Evolutionary conservation across 2,329 filamentous ascomycete species (phyloP), one percentile per base, ranked within the genome.

Genomic region (Fusarium lateritium): DNA sequence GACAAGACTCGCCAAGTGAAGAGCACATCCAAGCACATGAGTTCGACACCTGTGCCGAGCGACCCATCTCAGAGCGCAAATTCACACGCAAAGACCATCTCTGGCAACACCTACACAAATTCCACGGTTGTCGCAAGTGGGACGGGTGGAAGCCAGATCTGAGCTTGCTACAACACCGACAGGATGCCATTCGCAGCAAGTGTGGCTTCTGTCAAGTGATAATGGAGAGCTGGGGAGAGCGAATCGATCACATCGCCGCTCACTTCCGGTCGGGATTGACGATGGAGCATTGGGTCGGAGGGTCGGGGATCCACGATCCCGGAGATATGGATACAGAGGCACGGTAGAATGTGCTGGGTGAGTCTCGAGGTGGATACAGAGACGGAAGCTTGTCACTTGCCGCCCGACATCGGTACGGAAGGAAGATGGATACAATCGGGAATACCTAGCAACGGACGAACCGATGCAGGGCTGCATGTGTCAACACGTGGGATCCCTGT

Each of bases 1-100:
- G 81, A 1, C 60, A 75, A 8, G 45, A 47, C 3, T 73, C 75
- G 1, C 80, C 80, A 2, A 76, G 70, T 2, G 73, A 79, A 5
- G 70, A 78, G 36, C 81, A 83, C 53, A 70, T 81, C 5, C 72
- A 77, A 22, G 76, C 78, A 6, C 81, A 83, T 60, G 80, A 83
- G 58, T 83, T 82, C 22, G 78, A 81, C 33, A 69, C 83, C 5
- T 90, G 88, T 69, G 83, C 84, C 21, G 83, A 87, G 53, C 85
- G 78, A 7, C 72, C 78, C 8, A 70, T 77, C 8, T 71, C 76
- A 19, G 83, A 87, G 40, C 82, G 81, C 13, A 80, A 76, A 2
- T 83, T 83, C 56, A 76, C 76, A 2, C 77, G 81, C 56, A 83
- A 83, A 51, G 81, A 83, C 42, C 80, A 83, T 54, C 72, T 83